Percentiles rank a stretch among this genome's conserved stretches.
Conservation (phyloP, 1,139 yeast species). For the Blastobotrys buckinghamii region DNA sequence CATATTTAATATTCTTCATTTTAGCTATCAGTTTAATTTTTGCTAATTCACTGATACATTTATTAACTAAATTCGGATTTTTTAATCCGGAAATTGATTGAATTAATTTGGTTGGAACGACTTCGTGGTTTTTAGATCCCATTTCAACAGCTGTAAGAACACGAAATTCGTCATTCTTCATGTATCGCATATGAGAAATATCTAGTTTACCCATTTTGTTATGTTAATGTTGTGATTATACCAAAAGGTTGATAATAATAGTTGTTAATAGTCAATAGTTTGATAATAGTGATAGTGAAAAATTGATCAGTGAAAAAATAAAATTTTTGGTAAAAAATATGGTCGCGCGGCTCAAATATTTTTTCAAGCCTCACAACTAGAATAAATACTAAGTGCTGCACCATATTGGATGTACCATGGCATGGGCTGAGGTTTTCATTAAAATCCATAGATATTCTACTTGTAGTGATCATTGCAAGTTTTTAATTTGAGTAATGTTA, state of each 20-base stretch:
- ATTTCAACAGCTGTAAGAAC: constrained; percentile 82
- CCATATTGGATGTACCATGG: no score
- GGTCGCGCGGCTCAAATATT: not conserved
- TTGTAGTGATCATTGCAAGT: no score
- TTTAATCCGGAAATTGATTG: constrained; percentile 73
- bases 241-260: not conserved
- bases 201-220: constrained; percentile 69
- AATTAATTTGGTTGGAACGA: constrained; percentile 85
- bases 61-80: constrained; percentile 68
- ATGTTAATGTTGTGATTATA: not conserved
- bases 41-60: constrained; percentile 80
- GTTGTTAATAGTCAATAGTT: not conserved
- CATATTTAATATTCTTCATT: constrained; percentile 73
- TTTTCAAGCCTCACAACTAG: no score
- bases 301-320: not conserved
- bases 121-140: constrained; percentile 90
- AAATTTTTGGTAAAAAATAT: not conserved
- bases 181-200: constrained; percentile 86
- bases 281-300: not conserved
- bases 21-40: constrained; percentile 72
- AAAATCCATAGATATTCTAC: no score
- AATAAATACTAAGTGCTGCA: no score
- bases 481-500: no score
- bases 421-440: no score
- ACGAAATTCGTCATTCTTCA: constrained; percentile 83